phyloP scores from a whole-genome alignment of 2,329 filamentous ascomycete species.

The Samsoniella hepiali region DNA sequence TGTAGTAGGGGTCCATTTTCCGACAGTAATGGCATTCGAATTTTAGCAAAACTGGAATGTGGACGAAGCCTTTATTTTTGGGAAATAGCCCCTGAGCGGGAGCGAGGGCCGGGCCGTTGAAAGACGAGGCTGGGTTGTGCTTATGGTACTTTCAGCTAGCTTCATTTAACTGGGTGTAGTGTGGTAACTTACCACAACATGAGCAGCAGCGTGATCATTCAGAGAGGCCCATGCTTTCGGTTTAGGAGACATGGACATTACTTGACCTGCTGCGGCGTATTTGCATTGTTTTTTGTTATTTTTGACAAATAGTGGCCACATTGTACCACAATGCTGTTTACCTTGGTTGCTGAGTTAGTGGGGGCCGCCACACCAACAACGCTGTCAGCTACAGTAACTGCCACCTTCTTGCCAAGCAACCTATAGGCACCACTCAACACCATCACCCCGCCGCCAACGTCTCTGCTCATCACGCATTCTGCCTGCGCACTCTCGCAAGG shows the following conservation, averaged over 20 bases:
- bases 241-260: no score
- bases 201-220: background rate
- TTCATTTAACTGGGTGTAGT: background rate
- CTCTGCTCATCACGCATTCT: background rate
- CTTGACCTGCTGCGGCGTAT: no score
- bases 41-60: background rate
- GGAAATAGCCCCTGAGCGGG: background rate
- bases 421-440: slow-evolving; percentile 3
- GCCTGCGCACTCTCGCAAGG: background rate
- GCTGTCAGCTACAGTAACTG: background rate
- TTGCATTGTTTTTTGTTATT: no score
- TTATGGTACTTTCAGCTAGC: background rate
- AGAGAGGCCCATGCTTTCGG: no score
- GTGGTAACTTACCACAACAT: background rate
- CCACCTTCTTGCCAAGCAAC: background rate
- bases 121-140: slow-evolving; percentile 1
- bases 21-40: background rate
- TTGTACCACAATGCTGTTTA: background rate
- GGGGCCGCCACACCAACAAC: background rate
- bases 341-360: background rate
- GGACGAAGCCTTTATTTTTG: background rate
- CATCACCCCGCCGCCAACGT: slow-evolving; percentile 12
- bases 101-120: slow-evolving; percentile 17
- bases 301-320: background rate
- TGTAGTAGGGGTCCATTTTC: slow-evolving; percentile 4